Base-by-base conservation (phyloP, 306 rosid genomes). In the Adenanthera pavonina region DNA sequence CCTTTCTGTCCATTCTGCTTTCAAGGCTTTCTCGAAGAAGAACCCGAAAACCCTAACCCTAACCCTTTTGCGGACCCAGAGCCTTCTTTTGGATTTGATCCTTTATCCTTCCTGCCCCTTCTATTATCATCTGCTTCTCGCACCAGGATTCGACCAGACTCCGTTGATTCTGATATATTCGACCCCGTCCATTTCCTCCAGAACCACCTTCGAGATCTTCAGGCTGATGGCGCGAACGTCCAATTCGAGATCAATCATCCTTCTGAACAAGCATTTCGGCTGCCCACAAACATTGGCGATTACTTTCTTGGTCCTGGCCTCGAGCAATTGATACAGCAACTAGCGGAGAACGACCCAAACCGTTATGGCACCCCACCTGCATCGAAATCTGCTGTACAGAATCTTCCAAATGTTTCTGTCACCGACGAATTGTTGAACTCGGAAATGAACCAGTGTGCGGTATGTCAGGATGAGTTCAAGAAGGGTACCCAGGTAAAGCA, bases 241-340 rank as follows among this genome's bases (percentile, higher is more conserved):
- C 98, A 95, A 80, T 91, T 95, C 64, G 95, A 90, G 80, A 84
- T 92, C 69, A 65, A 82, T 25, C 60, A 75, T 38, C 79, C 76
- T 75, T 88, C 92, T 1, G 97, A 93, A 40, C 78, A 87, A 1
- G 85, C 85, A 30, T 82, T 91, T 34, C 95, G 91, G 12, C 79
- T 85, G 1, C 80, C 94, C 0, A 7, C 85, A 36, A 93, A 90
- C 81, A 67, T 95, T 7, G 99, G 99, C 9, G 99, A 95, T 78
- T 95, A 95, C 90, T 93, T 92, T 64, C 92, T 95, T 1, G 98
- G 99, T 16, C 97, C 97, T 0, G 99, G 99, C 3, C 88, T 95
- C 4, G 99, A 95, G 89, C 99, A 95, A 72, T 82, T 95, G 91
- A 95, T 95, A 59, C 99, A 95, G 76, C 99, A 93, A 87, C 94